Base-by-base conservation (phyloP, 371 early-diverging fungal genomes). In the Blastocladiella emersonii region DNA sequence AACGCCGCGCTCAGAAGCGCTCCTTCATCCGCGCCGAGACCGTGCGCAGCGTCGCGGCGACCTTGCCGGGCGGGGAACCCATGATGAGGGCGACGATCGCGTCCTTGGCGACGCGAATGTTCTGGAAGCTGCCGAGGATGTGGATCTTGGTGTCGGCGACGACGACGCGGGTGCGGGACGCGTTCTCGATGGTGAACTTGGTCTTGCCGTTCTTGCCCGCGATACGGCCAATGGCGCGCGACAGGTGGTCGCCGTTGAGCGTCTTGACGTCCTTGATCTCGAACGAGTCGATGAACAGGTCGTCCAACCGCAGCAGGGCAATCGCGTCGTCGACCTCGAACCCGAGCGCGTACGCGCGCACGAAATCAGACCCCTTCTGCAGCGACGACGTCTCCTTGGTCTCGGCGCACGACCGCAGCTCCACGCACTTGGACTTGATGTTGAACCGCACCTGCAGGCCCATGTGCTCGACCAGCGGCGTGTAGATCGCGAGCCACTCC, bases 181-280 rank as follows among this genome's bases (percentile, higher is more conserved):
- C 88, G 71, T 98, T 91, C 73, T 97, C 96, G 64, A 99, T 98
- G 21, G 96, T 90, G 65, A 87, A 92, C 72, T 92, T 92, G 23
- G 96, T 97, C 75, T 95, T 96, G 60, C 99, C 99, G 68, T 97
- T 91, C 76, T 92, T 90, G 63, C 99, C 99, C 45, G 98, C 98
- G 70, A 99, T 91, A 74, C 99, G 92, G 68, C 99, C 99, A 71
- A 99, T 90, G 32, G 99, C 99, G 67, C 99, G 86, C 34, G 95
- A 88, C 71, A 98, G 76, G 76, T 99, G 95, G 68, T 95, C 93
- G 59, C 95, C 93, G 61, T 87, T 87, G 56, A 99, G 74, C 21
- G 92, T 95, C 80, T 96, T 94, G 43, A 99, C 91, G 73, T 99
- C 99, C 78, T 95, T 94, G 74, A 98, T 88, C 66, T 98, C 95